Conservation (phyloP, 2,329 filamentous ascomycete species). For the Sporothrix mexicana region DNA sequence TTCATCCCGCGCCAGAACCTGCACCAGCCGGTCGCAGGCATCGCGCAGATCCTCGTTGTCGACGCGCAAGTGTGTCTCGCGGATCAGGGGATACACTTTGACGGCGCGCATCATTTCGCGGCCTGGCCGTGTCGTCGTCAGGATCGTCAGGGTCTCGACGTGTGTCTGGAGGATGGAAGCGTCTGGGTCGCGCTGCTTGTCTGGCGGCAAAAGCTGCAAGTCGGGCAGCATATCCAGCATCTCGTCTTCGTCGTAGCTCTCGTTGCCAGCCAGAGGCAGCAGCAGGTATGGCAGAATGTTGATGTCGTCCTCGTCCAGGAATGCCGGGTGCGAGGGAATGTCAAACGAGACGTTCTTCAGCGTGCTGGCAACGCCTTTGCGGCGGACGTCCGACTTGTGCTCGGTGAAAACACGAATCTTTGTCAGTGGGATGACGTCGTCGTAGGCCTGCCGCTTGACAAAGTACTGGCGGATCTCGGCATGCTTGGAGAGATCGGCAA, state of each 20-base stretch:
- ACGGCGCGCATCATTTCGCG: conserved; percentile 75
- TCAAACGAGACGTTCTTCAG: conserved; percentile 96
- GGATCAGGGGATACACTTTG: conserved; percentile 86
- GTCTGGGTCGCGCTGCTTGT: conserved; percentile 85
- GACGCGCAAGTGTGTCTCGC: conserved; percentile 81
- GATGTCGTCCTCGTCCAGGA: conserved; percentile 73
- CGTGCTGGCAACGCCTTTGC: conserved; percentile 92
- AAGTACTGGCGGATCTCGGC: conserved; percentile 77
- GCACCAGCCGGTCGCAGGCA: conserved; percentile 85
- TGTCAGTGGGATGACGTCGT: conserved; percentile 82
- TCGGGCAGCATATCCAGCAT: conserved; percentile 86
- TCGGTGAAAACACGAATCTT: conserved; percentile 96
- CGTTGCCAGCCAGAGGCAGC: conserved; percentile 83
- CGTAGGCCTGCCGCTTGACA: conserved; percentile 73
- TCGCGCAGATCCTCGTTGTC: conserved; percentile 81
- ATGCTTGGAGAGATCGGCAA: conserved; percentile 89
- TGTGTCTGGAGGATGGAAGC: conserved; percentile 80
- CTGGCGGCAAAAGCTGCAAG: conserved; percentile 83
- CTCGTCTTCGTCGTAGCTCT: conserved; percentile 89
- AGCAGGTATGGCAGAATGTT: conserved; percentile 88
- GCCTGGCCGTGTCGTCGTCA: conserved; percentile 78
- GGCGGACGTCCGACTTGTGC: conserved; percentile 79
- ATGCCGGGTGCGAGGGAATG: conserved; percentile 70
- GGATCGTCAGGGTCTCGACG: conserved; percentile 82
- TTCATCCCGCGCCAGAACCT: conserved; percentile 82